Evolutionary conservation across 2,329 filamentous ascomycete species (phyloP).

Genomic region (Verticillium nubilum): DNA sequence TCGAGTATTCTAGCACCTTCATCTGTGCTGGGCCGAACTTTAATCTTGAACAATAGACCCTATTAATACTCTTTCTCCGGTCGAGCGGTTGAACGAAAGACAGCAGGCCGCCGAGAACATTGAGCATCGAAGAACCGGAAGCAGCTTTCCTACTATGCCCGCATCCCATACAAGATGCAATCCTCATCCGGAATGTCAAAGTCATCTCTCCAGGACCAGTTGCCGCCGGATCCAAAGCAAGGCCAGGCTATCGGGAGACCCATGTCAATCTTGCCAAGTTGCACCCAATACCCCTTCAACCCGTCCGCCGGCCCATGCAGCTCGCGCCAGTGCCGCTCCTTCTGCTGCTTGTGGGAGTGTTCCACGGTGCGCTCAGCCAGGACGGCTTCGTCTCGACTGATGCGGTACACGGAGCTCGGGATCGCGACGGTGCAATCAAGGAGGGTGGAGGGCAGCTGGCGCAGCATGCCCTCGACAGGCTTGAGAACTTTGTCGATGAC

Average conservation of each 20-base stretch:
- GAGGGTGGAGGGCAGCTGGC: slow-evolving; percentile 10
- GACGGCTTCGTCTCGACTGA: slow-evolving; percentile 11
- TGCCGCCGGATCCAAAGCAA: not conserved
- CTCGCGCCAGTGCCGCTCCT: slow-evolving; percentile 17
- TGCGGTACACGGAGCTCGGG: slow-evolving; percentile 15
- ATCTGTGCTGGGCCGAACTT: no score
- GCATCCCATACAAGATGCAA: not conserved
- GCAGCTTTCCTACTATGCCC: no score
- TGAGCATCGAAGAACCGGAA: no score
- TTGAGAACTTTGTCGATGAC: slow-evolving; percentile 11
- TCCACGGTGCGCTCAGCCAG: slow-evolving; percentile 8
- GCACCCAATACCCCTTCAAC: slow-evolving; percentile 19
- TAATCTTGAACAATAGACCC: no score
- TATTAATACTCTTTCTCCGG: no score
- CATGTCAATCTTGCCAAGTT: slow-evolving; percentile 16
- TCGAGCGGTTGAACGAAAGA: no score
- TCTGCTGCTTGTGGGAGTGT: slow-evolving; percentile 7
- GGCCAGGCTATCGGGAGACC: not conserved
- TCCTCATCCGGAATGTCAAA: not conserved
- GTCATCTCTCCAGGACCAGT: not conserved
- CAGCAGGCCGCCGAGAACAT: no score
- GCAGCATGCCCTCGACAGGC: slow-evolving; percentile 15
- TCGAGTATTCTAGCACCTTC: no score
- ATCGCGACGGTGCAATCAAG: slow-evolving; percentile 15
- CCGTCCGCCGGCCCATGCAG: slow-evolving; percentile 6